Base-by-base conservation (phyloP, 257 asterid genomes). In the Penstemon davidsonii region DNA sequence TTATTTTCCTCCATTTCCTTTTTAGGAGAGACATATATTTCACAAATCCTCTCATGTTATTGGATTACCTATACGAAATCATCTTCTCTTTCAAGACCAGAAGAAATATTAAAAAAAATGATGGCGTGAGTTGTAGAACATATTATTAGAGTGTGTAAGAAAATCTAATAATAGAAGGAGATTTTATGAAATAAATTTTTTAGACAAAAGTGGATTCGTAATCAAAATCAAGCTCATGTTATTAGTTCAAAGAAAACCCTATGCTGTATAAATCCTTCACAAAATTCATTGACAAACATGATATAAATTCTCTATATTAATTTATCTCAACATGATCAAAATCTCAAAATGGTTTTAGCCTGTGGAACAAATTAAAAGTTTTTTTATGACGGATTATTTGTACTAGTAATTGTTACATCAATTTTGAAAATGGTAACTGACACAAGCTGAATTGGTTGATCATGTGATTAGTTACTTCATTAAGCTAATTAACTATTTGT, bases 401-500 rank as follows among this genome's bases (percentile, higher is more conserved):
- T 3, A 6, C 10, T 7, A 8, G 13, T 6, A 46, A 13, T 53
- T 1, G 33, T 53, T 33, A 53, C 19, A 53, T 53, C 36, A 52
- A 4, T n/a, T 11, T 1, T 25, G 6, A n/a, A 53, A 46, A 46
- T 46, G 6, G 52, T 13, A 33, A 53, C 7, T 53, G 4, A 4
- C 3, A 46, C 9, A 7, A 46, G 9, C 2, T 25, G 1, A 25
- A 25, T 25, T 46, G 9, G 60, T 51, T 70, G 61, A 70, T 51
- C 54, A 39, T 73, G 71, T 54, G 68, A 53, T 70, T 70, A 12
- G 42, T 55, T 71, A 63, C 18, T 69, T 62, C 52, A 65, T 55
- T 71, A 62, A 65, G n/a, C 65, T 62, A 45, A 65, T 55, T 71
- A 62, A 65, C 62, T 18, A 50, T 64, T 9, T 51, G 76, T 67